These are phyloP conservation scores for Backusella tarrabulga DNA, from an alignment of 192 early-diverging fungal species.

Conservation along the genomic window DNA sequence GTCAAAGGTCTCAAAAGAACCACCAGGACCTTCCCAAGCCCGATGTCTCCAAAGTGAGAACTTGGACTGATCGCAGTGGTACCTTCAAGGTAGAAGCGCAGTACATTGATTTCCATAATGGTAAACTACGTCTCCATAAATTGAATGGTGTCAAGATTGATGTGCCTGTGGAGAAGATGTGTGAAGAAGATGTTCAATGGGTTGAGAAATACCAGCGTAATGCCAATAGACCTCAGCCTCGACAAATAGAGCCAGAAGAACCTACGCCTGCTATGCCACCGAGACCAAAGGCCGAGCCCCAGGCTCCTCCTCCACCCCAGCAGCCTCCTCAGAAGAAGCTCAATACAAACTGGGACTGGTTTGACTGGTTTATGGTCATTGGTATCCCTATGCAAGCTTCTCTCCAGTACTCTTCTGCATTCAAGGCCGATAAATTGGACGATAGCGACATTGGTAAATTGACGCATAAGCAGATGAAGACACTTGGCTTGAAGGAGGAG, in stretches of 20 bases:
- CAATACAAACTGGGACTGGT: slow-evolving; percentile 91
- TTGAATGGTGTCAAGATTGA: slow-evolving; percentile 92
- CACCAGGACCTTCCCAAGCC: slow-evolving; percentile 28
- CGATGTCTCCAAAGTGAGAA: slow-evolving; percentile 46
- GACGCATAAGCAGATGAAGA: slow-evolving; percentile 69
- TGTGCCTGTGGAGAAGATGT: slow-evolving; percentile 88
- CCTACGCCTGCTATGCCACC: background rate
- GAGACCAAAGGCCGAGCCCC: background rate
- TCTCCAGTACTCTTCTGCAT: slow-evolving; percentile 75
- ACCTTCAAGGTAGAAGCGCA: slow-evolving; percentile 92
- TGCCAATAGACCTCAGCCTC: background rate
- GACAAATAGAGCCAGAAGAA: background rate
- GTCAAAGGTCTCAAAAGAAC: background rate
- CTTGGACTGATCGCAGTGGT: slow-evolving; percentile 92
- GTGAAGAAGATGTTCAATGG: slow-evolving; percentile 50
- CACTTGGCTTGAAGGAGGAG: slow-evolving; percentile 79
- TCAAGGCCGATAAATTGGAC: slow-evolving; percentile 88
- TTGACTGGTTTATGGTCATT: slow-evolving; percentile 84
- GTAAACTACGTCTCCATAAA: slow-evolving; percentile 92
- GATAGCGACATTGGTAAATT: slow-evolving; percentile 72
- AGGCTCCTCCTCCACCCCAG: background rate
- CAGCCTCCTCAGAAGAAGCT: slow-evolving; percentile 35
- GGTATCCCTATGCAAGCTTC: slow-evolving; percentile 75
- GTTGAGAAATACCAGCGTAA: slow-evolving; percentile 42
- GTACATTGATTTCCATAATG: slow-evolving; percentile 75